These are phyloP conservation scores for Aphanomyces cochlioides DNA, from an alignment of 352 stramenopile species.

Conservation along the genomic window DNA sequence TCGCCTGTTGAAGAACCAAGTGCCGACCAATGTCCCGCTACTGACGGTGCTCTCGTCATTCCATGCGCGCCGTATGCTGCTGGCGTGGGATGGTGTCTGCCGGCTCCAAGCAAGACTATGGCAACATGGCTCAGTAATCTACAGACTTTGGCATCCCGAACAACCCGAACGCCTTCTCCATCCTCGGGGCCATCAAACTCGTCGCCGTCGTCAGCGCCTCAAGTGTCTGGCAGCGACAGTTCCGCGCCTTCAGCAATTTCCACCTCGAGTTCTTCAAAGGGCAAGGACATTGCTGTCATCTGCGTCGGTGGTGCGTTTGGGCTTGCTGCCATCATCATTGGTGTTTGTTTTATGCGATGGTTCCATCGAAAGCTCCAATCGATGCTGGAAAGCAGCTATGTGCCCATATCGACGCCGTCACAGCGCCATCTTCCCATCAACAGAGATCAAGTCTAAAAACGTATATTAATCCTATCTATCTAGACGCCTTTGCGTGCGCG, in stretches of 20 bases:
- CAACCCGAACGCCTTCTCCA: neutral
- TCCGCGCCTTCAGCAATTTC: neutral
- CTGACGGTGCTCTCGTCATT: slow-evolving; percentile 14
- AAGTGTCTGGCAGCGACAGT: neutral
- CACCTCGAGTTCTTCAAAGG: no score
- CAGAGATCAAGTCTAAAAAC: no score
- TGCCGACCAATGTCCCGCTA: neutral
- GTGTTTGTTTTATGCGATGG: slow-evolving; percentile 28
- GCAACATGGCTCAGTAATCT: slow-evolving; percentile 7
- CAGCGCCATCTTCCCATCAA: neutral
- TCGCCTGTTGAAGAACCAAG: neutral
- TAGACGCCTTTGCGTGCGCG: neutral
- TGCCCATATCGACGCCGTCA: slow-evolving; percentile 1
- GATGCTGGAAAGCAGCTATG: slow-evolving; percentile 21
- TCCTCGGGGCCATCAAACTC: neutral
- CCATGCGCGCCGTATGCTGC: neutral
- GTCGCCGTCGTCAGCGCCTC: neutral
- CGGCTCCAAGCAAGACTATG: slow-evolving; percentile 14
- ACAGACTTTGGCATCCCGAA: neutral
- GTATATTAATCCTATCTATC: neutral
- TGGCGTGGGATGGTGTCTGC: slow-evolving; percentile 10
- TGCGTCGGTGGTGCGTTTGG: slow-evolving; percentile 20
- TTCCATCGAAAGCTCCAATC: slow-evolving; percentile 22
- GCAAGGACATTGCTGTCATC: neutral
- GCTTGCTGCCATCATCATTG: slow-evolving; percentile 18